Percentiles rank a stretch among this genome's conserved stretches.
Conservation (phyloP, 2,329 filamentous ascomycete species). For the Neofusicoccum ribis region DNA sequence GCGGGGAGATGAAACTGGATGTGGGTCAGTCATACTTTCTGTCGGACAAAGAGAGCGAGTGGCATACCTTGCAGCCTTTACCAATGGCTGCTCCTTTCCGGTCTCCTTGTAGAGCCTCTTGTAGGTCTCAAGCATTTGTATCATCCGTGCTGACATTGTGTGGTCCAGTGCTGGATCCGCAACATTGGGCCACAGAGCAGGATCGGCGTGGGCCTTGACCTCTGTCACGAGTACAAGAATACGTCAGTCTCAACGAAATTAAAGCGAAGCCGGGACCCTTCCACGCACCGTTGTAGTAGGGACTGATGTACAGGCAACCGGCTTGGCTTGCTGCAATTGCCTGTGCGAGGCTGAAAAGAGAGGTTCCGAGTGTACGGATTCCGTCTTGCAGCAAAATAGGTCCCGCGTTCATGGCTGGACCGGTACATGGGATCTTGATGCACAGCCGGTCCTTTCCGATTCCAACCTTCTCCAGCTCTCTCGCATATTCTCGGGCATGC, state of each 20-base stretch:
- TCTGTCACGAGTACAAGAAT: conserved; percentile 34
- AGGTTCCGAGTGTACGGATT: conserved; percentile 51
- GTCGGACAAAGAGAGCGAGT: neutral
- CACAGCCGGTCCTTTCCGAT: conserved; percentile 50
- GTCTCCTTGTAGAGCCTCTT: conserved; percentile 48
- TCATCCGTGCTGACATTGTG: conserved; percentile 49
- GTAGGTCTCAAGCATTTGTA: conserved; percentile 53
- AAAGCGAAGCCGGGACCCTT: neutral
- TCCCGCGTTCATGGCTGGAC: conserved; percentile 49
- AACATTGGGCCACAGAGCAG: conserved; percentile 48
- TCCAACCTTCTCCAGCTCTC: conserved; percentile 48
- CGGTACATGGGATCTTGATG: conserved; percentile 55
- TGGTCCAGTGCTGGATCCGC: conserved; percentile 50
- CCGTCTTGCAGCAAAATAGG: conserved; percentile 46
- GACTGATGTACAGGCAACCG: conserved; percentile 50
- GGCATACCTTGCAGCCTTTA: conserved; percentile 49
- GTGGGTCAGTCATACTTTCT: neutral
- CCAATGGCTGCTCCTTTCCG: conserved; percentile 49
- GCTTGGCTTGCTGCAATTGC: conserved; percentile 54
- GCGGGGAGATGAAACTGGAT: conserved; percentile 43
- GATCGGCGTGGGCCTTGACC: conserved; percentile 46
- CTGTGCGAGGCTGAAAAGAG: conserved; percentile 50
- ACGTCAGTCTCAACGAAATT: neutral
- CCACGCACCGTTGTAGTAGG: conserved; percentile 49
- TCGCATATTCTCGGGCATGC: conserved; percentile 50